Conservation (phyloP, 257 asterid species). For the Eucommia ulmoides region DNA sequence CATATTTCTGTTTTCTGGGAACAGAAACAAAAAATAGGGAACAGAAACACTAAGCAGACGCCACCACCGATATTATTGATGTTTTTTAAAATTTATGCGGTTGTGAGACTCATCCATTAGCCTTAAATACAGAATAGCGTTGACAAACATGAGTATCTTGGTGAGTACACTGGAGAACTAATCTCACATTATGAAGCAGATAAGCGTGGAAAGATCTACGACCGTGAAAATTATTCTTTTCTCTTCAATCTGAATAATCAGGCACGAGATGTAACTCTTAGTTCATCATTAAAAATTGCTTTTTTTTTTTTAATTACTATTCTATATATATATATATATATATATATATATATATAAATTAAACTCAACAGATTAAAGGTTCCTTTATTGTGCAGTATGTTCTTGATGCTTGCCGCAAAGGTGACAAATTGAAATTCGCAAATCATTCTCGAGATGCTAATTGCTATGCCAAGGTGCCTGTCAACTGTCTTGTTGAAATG, state of each 20-base stretch:
- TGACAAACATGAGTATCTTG: slow-evolving; percentile 83
- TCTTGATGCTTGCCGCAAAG: slow-evolving; percentile 82
- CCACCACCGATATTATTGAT: too few relatives aligned
- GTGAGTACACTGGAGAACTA: slow-evolving; percentile 95
- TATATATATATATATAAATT: too few relatives aligned
- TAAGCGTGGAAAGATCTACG: slow-evolving; percentile 98
- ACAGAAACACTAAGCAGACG: too few relatives aligned
- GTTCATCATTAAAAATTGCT: too few relatives aligned
- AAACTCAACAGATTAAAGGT: too few relatives aligned
- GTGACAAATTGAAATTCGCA: slow-evolving; percentile 87
- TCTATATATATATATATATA: too few relatives aligned
- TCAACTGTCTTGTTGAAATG: slow-evolving; percentile 3
- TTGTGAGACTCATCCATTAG: slow-evolving; percentile 13
- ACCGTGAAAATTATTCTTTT: slow-evolving; percentile 88
- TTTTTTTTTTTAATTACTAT: too few relatives aligned
- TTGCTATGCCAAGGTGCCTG: slow-evolving; percentile 77
- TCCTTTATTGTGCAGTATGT: slow-evolving; percentile 70
- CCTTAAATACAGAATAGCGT: slow-evolving; percentile 70
- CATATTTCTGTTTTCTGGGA: too few relatives aligned
- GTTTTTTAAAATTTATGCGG: too few relatives aligned
- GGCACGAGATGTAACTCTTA: too few relatives aligned
- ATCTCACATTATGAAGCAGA: slow-evolving; percentile 98
- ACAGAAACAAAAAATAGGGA: too few relatives aligned
- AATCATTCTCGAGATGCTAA: slow-evolving; percentile 91
- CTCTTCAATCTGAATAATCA: slow-evolving; percentile 81